A percentile compares a stretch with the other conserved stretches of the same genome.
phyloP scores from a whole-genome alignment of 2,329 filamentous ascomycete species.

The Penicillium sp. region DNA sequence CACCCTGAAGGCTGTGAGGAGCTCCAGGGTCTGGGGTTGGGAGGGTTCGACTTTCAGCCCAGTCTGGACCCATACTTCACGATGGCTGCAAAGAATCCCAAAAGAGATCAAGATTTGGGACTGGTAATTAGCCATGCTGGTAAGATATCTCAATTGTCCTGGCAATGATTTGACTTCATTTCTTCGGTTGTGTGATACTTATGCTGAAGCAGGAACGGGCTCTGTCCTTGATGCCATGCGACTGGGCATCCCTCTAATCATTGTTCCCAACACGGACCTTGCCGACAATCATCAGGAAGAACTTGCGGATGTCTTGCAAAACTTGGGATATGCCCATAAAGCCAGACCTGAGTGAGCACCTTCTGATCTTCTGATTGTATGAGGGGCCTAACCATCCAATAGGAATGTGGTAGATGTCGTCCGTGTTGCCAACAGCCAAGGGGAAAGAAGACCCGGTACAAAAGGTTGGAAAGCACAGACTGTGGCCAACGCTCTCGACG shows the following conservation, averaged over 20 bases:
- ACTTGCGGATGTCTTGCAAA: conserved; percentile 68
- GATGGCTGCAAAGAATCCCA: conserved; percentile 40
- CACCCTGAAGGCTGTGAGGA: conserved; percentile 19
- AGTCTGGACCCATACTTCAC: conserved; percentile 57
- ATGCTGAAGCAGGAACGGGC: conserved; percentile 62
- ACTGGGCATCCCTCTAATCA: conserved; percentile 68
- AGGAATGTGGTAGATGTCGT: background rate
- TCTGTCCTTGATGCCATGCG: conserved; percentile 79
- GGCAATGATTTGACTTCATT: too few relatives aligned
- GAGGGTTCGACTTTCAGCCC: conserved; percentile 61
- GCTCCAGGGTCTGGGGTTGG: conserved; percentile 47
- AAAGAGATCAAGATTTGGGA: conserved; percentile 49
- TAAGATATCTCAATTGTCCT: conserved; percentile 41
- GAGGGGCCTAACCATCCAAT: background rate
- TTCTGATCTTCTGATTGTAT: background rate
- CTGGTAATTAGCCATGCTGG: conserved; percentile 86
- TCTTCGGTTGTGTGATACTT: conserved; percentile 1
- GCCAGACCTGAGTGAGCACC: conserved; percentile 58
- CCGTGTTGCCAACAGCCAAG: background rate
- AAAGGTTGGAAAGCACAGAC: background rate
- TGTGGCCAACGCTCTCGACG: background rate
- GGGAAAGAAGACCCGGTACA: background rate
- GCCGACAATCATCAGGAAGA: conserved; percentile 89
- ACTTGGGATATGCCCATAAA: conserved; percentile 69
- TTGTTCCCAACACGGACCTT: conserved; percentile 77